A percentile compares a stretch with the other conserved stretches of the same genome.
Conservation (phyloP, 2,329 filamentous ascomycete species). For the Penicillium frequentans region DNA sequence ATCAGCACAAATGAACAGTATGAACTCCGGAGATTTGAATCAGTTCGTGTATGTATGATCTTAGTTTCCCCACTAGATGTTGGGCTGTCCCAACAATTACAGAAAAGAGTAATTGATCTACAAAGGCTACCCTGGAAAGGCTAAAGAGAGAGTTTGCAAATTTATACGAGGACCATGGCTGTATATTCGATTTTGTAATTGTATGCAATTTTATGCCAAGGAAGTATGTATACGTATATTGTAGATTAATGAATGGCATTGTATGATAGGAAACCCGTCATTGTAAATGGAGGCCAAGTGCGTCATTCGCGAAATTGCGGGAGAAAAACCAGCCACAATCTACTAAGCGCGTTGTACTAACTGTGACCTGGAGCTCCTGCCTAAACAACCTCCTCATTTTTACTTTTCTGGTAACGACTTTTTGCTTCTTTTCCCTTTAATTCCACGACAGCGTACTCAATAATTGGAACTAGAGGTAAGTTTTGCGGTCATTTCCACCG, state of each 20-base stretch:
- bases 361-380: not conserved
- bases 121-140: not conserved
- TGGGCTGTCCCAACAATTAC: slow-evolving; percentile 30
- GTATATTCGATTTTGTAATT: not conserved
- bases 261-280: not conserved
- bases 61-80: slow-evolving; percentile 9
- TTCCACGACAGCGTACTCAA: not conserved
- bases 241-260: not conserved
- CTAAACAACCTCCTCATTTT: not conserved
- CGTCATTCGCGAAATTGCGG: not conserved
- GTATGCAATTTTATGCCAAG: no score
- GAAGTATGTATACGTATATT: no score
- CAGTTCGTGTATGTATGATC: not conserved
- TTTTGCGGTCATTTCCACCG: not conserved
- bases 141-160: no score
- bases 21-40: not conserved
- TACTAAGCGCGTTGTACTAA: no score
- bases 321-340: not conserved
- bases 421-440: not conserved
- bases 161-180: not conserved
- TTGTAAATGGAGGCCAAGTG: not conserved
- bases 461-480: not conserved
- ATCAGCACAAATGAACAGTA: not conserved
- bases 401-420: not conserved
- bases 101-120: slow-evolving; percentile 21